Base-by-base conservation (phyloP, 352 stramenopile species). In the Thalassiosira livingstoniorum region DNA sequence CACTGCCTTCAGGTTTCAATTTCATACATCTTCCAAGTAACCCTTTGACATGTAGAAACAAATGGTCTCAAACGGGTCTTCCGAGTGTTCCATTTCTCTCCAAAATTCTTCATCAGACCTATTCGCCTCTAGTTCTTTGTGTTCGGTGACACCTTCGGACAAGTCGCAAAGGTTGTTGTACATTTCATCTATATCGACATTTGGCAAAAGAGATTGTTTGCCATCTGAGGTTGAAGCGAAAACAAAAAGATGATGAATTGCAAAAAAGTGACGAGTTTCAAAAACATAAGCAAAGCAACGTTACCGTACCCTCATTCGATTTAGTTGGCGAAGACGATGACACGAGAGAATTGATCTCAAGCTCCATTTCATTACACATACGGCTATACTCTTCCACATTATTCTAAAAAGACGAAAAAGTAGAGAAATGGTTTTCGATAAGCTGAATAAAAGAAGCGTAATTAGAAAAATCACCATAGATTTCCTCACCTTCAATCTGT, bases 31-130 rank as follows among this genome's bases (percentile, higher is more conserved):
- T 27, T 79, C 70, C 39, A 87, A 67, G 39, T 83, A 82, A 34
- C 76, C 76, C 39, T 75, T 88, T 43, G 80, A 87, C 0, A 87
- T 77, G 54, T 71, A 83, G 54, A 82, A 87, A 65, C 74, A 83
- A 21, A 94, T 89, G 10, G 87, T 93, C 60, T 94, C 87, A 64
- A 94, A 93, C 25, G 77, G 86, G 83, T 94, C 88, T 43, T 92
- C 83, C 0, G 80, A 86, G 53, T 92, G 76, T 57, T 91, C 85
- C 83, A 94, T 91, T 73, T 94, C 88, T 83, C 90, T 92, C 88
- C 88, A 88, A 63, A 87, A 87, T 62, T 82, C 80, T 78, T 82
- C 78, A 35, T 73, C 81, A 27, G 27, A 23, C 27, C 58, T 29
- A 31, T 23, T 43, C 45, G 13, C 39, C 64, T 65, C 54, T 15